Base-by-base conservation (phyloP, 257 asterid genomes). In the Scutellaria baicalensis region DNA sequence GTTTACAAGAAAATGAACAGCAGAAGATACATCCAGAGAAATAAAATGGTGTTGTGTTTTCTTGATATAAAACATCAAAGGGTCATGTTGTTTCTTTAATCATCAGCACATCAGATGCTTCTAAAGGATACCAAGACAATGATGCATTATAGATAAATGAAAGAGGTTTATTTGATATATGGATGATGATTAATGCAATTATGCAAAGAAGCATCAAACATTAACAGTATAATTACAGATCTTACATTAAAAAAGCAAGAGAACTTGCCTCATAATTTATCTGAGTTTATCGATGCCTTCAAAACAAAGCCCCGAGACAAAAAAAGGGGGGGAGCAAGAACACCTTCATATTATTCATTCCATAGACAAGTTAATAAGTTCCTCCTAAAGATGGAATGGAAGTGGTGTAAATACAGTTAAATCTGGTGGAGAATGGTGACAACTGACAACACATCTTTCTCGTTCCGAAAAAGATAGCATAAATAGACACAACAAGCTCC, bases 271-370 rank as follows among this genome's bases (percentile, higher is more conserved):
- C 16, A 78, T 71, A 75, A 68, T 74, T 73, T 59, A 62, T 75
- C 70, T 64, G 43, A 55, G 75, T 76, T 65, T 65, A 83, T 79
- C 66, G 45, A 71, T 63, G 71, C 67, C 81, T 77, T 74, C 84
- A 82, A 80, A 85, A 83, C 75, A 79, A 79, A 82, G 80, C 87
- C 86, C 90, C 86, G 66, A 74, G 60, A 72, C 75, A 63, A 42
- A 63, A 51, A 40, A 51, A 40, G 77, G 59, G 50, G 83, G 79
- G 80, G 70, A 78, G 58, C 60, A 78, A 70, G 69, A 75, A 76
- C 72, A 69, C 79, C 80, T 72, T 71, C 79, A 72, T 66, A 58
- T 78, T 71, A 65, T 78, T 68, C 86, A 71, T 78, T 74, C 84
- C 79, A 74, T 60, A 54, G 76, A 44, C 76, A 69, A 84, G 70